These are phyloP conservation scores for Opeltia flavorubescens DNA, from an alignment of 495 filamentous ascomycete species.

Conservation along the genomic window DNA sequence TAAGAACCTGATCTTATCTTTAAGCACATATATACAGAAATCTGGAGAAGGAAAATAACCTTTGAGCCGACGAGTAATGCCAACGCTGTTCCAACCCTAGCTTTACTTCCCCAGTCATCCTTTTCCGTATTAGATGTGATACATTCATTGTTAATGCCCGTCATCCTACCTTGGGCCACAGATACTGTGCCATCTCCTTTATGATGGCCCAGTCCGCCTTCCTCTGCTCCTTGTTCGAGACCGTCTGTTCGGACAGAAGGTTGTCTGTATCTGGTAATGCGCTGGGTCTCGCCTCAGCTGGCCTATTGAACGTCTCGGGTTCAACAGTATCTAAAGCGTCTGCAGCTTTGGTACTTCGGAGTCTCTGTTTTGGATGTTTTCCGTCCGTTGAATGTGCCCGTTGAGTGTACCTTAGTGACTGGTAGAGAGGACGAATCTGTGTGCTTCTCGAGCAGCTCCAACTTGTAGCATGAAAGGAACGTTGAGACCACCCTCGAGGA, in stretches of 20 bases:
- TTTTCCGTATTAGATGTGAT: constrained; percentile 15
- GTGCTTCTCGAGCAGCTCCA: not conserved
- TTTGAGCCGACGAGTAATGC: constrained; percentile 79
- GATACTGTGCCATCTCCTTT: constrained; percentile 88
- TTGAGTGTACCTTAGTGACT: not conserved
- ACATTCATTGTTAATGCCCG: too few species aligned
- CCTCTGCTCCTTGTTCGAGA: constrained; percentile 68
- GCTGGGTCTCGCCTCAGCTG: constrained; percentile 16
- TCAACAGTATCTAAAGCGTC: constrained; percentile 10
- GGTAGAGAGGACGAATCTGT: not conserved
- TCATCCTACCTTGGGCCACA: constrained; percentile 91
- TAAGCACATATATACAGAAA: not conserved
- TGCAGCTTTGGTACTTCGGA: not conserved
- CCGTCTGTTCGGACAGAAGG: constrained; percentile 39
- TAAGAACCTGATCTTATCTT: constrained; percentile 46
- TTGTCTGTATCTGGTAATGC: constrained; percentile 28
- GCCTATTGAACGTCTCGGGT: constrained; percentile 13
- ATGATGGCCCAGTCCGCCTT: constrained; percentile 98
- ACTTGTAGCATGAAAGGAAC: not conserved
- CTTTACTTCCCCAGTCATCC: constrained; percentile 66
- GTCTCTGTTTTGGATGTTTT: too few species aligned
- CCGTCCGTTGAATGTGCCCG: not conserved
- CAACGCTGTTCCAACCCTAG: constrained; percentile 70
- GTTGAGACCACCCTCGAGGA: not conserved
- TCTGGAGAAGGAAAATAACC: constrained; percentile 20